Evolutionary conservation across 108 stramenopile genomes (phyloP).

Genomic region (Stephanodiscus triporus): DNA sequence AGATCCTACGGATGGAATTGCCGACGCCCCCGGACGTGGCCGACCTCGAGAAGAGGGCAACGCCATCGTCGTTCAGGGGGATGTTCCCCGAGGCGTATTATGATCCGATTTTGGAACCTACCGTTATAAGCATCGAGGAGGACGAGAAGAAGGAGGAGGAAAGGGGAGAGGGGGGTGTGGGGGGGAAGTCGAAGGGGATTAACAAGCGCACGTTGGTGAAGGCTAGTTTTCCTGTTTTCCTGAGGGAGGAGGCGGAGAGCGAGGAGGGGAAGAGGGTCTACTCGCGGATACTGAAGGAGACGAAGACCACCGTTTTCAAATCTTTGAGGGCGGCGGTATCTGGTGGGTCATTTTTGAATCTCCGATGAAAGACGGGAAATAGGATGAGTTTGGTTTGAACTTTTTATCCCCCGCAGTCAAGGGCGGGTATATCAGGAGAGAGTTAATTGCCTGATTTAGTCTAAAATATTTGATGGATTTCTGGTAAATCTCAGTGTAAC

Average conservation of each 20-base stretch:
- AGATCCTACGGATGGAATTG: slow-evolving; percentile 39
- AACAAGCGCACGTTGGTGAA: slow-evolving; percentile 48
- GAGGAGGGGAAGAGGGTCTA: slow-evolving; percentile 21
- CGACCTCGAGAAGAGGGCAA: slow-evolving; percentile 1
- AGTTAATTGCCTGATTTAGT: too few species aligned
- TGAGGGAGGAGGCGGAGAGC: slow-evolving; percentile 28
- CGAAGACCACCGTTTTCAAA: slow-evolving; percentile 45
- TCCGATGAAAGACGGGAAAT: background rate
- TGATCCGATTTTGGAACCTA: slow-evolving; percentile 43
- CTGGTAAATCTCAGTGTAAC: too few species aligned
- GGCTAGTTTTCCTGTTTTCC: slow-evolving; percentile 49
- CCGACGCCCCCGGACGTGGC: slow-evolving; percentile 32
- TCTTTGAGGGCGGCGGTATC: slow-evolving; percentile 49
- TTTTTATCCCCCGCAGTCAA: background rate
- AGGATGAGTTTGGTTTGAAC: background rate
- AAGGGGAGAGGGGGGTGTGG: background rate
- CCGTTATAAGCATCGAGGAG: slow-evolving; percentile 47
- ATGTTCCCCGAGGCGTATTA: slow-evolving; percentile 46
- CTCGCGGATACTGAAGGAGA: slow-evolving; percentile 41
- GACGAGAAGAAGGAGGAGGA: slow-evolving; percentile 18
- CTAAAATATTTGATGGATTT: too few species aligned
- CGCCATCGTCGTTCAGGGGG: background rate
- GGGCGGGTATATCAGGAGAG: too few species aligned
- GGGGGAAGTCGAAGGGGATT: slow-evolving; percentile 3
- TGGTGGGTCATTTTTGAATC: slow-evolving; percentile 43